Base-by-base conservation (phyloP, 2,329 filamentous ascomycete genomes). In the Pseudogymnoascus sp. region DNA sequence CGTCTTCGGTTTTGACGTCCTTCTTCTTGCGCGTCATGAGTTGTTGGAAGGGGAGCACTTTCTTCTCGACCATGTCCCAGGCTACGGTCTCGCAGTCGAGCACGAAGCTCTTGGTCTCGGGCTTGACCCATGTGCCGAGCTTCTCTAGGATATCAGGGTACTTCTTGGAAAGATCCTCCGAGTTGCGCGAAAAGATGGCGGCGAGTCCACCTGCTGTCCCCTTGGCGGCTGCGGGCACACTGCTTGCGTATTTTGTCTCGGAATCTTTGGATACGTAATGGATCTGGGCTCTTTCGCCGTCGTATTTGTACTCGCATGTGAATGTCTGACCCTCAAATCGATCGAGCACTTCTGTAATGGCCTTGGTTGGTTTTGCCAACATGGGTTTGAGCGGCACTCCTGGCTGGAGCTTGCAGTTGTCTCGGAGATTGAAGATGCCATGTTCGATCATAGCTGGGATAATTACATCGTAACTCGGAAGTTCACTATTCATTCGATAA, bases 261-360 rank as follows among this genome's bases (percentile, higher is more conserved):
- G 90, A 84, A 66, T 93, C 89, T 66, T 91, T 90, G 4, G 93
- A 88, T 33, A 97, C 91, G 69, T 96, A 99, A 74, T 99, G 95
- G 61, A 99, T 97, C 74, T 99, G 95, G n/a, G 95, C 95, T 73
- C 95, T 84, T 76, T 99, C 95, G 60, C 95, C 95, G 71, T 99
- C 95, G 72, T 99, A 99, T 76, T 99, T 99, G 82, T 96, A 99
- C 75, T 99, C 95, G 77, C 95, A 99, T 1, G 95, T 97, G 72
- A 99, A 99, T 26, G 88, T 89, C 73, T 96, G 95, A 67, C 90
- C 87, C 74, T 97, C 95, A 68, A 99, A 99, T 4, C 95, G 90
- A 76, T 99, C 93, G 10, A 99, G 82, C 0, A 99, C 95, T 77
- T 99, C 95, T 0, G 93, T 96, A 70, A 99, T 97, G 4, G 95